These are phyloP conservation scores for Collybiopsis confluens DNA, from an alignment of 768 basidiomycete genomes.

Conservation along the genomic window DNA sequence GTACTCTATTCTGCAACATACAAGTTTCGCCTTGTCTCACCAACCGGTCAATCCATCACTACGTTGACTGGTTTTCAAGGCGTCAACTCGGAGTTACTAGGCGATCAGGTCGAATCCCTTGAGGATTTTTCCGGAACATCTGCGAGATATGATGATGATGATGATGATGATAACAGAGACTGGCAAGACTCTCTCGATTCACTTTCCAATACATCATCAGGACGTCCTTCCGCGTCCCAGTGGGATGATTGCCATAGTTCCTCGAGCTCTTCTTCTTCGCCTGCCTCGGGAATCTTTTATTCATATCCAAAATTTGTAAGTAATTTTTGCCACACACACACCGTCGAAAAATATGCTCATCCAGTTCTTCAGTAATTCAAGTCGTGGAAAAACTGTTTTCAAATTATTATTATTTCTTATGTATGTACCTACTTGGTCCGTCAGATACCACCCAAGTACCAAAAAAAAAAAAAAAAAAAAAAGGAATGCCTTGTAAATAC, in stretches of 20 bases:
- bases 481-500: too few relatives aligned
- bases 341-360: too few relatives aligned
- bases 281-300: background rate
- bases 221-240: background rate
- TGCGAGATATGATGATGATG: background rate
- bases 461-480: too few relatives aligned
- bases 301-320: background rate
- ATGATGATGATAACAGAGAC: too few relatives aligned
- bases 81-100: background rate
- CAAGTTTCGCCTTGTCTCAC: constrained; percentile 42
- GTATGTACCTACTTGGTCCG: too few relatives aligned
- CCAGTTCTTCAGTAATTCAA: too few relatives aligned
- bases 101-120: too few relatives aligned
- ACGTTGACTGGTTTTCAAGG: constrained; percentile 7
- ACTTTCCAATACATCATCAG: background rate
- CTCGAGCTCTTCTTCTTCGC: constrained; percentile 4
- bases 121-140: background rate
- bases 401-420: too few relatives aligned
- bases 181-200: background rate
- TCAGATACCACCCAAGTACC: too few relatives aligned
- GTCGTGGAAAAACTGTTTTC: too few relatives aligned
- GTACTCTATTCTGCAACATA: constrained; percentile 46
- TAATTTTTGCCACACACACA: background rate
- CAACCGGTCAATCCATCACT: constrained; percentile 40
- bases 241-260: background rate